Evolutionary conservation across 2,329 filamentous ascomycete genomes (phyloP).

Genomic region (Calonectria hawksworthii): DNA sequence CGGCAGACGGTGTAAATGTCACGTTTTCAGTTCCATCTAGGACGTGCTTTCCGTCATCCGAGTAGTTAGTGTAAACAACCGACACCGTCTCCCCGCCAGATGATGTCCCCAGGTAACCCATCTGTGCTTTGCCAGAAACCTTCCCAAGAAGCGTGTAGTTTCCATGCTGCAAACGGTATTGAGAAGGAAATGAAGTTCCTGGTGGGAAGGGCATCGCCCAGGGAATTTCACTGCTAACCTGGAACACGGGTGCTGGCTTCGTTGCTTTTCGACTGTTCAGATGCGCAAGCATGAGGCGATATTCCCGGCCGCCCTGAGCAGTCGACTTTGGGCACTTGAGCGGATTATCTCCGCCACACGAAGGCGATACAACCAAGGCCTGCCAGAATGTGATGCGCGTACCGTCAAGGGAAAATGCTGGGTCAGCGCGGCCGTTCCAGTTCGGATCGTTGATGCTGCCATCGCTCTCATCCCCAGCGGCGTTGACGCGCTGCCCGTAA

Average conservation of each 20-base stretch:
- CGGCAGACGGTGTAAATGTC: conserved; percentile 36
- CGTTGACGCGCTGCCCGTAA: conserved; percentile 60
- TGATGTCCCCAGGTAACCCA: background rate
- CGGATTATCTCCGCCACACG: conserved; percentile 60
- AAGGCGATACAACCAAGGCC: conserved; percentile 52
- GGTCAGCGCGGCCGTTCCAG: conserved; percentile 64
- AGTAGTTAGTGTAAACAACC: background rate
- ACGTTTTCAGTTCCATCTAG: conserved; percentile 41
- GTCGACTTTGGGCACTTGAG: conserved; percentile 57
- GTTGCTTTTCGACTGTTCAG: conserved; percentile 46
- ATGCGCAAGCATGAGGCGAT: conserved; percentile 58
- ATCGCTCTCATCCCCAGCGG: conserved; percentile 48
- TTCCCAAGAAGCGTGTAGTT: background rate
- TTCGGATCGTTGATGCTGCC: conserved; percentile 59
- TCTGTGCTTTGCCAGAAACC: background rate
- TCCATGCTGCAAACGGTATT: background rate
- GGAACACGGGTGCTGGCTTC: conserved; percentile 41
- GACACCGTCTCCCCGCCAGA: background rate
- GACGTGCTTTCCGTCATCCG: background rate
- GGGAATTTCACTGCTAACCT: background rate
- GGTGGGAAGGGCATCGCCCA: conserved; percentile 1
- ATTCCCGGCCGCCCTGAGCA: conserved; percentile 53
- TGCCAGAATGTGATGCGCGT: conserved; percentile 60
- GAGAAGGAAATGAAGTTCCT: background rate
- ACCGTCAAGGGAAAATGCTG: conserved; percentile 56